Base-by-base conservation (phyloP, 805 yeast genomes). In the Suhomyces xylopsoci region DNA sequence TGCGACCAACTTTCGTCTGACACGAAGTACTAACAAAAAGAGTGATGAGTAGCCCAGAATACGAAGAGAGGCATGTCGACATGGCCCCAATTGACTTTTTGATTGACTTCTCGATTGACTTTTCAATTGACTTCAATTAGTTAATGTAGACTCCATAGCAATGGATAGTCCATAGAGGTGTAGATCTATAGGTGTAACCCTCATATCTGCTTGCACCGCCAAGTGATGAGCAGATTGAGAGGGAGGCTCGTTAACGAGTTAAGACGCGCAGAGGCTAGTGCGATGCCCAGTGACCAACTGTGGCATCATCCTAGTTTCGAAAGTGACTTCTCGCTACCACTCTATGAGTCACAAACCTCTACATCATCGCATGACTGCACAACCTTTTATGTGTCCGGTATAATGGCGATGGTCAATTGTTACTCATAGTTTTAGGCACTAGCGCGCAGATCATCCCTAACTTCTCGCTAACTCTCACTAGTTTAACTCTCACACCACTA, bases 1-100 rank as follows among this genome's bases (percentile, higher is more conserved):
- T 75, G 79, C 78, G 78, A 75, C 78, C 77, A 73, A 54, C 55
- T 47, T 52, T 48, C 52, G 58, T 58, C 67, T 63, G 69, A 64
- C 45, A 28, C 30, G 45, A 22, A 24, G 43, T 47, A 47, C 49
- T 47, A 47, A 47, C 49, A 36, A n/a, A 42, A 25, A 42, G 42
- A 38, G 24, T 10, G 41, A 36, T 36, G 41, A 36, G 32, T 12
- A 28, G 32, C 14, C 32, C n/a, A 28, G 2, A 10, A 12, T 28
- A 28, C 32, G 2, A 10, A 28, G 10, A 26, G 32, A 28, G n/a
- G n/a, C 5, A 6, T n/a, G 5, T 17, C 9, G 36, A 32, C 17
- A 32, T n/a, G 9, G 17, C 36, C 36, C 14, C 36, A 32, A 32
- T 32, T 32, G n/a, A n/a, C n/a, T n/a, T n/a, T n/a, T n/a, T n/a